Conservation (phyloP, 345 rosid genomes). For the Citrus hindsii region DNA sequence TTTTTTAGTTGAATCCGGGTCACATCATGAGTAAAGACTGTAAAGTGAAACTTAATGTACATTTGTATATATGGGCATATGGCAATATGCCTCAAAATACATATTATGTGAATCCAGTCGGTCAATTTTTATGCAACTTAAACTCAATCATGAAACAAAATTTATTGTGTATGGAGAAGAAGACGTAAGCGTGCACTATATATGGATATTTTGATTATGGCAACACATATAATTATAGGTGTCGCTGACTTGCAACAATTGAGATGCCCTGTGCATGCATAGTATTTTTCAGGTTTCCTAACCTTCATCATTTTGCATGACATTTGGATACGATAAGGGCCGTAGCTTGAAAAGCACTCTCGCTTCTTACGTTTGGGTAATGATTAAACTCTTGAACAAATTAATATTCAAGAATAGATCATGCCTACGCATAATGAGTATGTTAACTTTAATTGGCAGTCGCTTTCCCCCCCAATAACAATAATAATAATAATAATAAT, state of each 20-base stretch:
- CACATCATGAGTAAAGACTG: no score
- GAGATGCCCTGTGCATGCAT: neutral
- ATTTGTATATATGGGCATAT: no score
- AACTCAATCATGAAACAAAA: neutral
- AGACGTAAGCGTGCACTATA: neutral
- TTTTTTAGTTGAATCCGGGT: no score
- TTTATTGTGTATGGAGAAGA: constrained; percentile 4
- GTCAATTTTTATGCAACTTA: neutral
- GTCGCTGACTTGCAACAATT: constrained; percentile 15
- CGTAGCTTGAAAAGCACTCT: neutral
- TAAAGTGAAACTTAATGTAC: no score
- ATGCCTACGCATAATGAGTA: constrained; percentile 4
- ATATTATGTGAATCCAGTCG: no score
- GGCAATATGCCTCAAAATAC: no score
- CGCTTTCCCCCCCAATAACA: neutral
- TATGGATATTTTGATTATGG: neutral
- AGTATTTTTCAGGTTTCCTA: neutral
- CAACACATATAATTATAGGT: constrained; percentile 16
- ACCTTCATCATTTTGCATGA: constrained; percentile 14
- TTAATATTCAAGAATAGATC: neutral
- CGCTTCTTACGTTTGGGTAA: constrained; percentile 7
- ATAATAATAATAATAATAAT: no score
- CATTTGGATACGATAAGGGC: neutral
- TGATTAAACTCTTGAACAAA: neutral
- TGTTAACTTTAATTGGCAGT: no score